A percentile compares a stretch with the other conserved stretches of the same genome.
These are phyloP conservation scores for Schizonepeta tenuifolia DNA, from an alignment of 257 asterid species.

Conservation along the genomic window DNA sequence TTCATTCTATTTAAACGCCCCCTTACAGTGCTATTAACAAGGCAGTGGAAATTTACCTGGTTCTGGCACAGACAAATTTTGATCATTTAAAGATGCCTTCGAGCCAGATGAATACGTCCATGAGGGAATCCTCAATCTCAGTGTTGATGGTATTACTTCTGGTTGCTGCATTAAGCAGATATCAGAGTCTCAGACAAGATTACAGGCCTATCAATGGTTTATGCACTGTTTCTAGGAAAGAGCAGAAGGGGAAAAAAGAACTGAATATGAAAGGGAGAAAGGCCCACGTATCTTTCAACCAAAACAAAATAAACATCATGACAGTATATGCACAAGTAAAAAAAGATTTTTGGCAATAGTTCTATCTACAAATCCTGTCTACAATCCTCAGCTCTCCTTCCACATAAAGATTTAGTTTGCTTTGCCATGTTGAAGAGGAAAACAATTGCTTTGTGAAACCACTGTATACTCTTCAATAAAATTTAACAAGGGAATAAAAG, in stretches of 20 bases:
- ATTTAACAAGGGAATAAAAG: not conserved
- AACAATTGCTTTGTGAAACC: conserved; percentile 13
- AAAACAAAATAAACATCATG: not conserved
- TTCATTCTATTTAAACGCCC: not conserved
- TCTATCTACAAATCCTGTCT: not conserved
- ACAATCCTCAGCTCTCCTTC: not conserved
- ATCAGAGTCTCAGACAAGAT: conserved; percentile 18
- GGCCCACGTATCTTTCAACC: not conserved
- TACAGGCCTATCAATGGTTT: not conserved
- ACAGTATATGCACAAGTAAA: not conserved
- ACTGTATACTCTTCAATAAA: not conserved
- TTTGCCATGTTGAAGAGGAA: not conserved
- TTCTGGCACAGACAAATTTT: conserved; percentile 48
- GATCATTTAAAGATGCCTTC: conserved; percentile 57
- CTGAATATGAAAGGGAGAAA: not conserved
- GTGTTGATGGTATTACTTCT: conserved; percentile 48
- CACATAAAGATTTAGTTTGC: not conserved
- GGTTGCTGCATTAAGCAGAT: conserved; percentile 44
- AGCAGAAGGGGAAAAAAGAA: not conserved
- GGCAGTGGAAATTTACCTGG: conserved; percentile 53
- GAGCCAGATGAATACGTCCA: conserved; percentile 64
- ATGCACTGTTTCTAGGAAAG: not conserved
- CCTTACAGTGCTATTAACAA: not conserved
- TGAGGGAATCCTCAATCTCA: conserved; percentile 68
- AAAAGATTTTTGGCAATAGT: not conserved